phyloP scores from a whole-genome alignment of 768 basidiomycete species.

The Mycena filopes region DNA sequence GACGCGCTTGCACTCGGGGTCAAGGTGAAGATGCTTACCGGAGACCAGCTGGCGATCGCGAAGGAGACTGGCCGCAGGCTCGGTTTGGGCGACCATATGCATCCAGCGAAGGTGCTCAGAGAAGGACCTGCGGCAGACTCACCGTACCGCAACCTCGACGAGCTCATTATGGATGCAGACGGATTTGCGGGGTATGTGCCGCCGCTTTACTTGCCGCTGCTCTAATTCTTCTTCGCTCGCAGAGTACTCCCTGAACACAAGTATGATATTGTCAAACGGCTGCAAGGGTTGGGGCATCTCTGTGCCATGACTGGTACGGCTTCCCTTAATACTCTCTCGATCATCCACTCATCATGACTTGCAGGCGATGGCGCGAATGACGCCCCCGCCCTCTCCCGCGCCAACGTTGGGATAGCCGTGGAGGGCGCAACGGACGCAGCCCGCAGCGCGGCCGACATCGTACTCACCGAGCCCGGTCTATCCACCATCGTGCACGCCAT shows the following conservation, averaged over 20 bases:
- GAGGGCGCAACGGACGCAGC: constrained; percentile 99
- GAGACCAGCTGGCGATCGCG: constrained; percentile 97
- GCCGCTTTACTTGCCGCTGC: constrained; percentile 62
- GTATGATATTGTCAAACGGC: constrained; percentile 98
- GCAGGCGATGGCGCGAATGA: constrained; percentile 93
- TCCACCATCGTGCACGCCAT: no score
- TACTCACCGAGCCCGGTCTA: constrained; percentile 96
- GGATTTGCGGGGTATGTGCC: constrained; percentile 97
- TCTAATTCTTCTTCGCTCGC: neutral
- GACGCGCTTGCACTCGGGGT: constrained; percentile 96
- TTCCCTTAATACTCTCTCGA: neutral
- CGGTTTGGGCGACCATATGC: constrained; percentile 99
- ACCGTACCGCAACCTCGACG: constrained; percentile 86
- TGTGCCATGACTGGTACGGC: constrained; percentile 92
- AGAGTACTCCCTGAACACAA: constrained; percentile 67
- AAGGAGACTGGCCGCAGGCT: constrained; percentile 99
- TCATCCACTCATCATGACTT: neutral
- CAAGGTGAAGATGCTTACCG: constrained; percentile 99
- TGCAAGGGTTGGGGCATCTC: constrained; percentile 94
- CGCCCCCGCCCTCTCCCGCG: constrained; percentile 95
- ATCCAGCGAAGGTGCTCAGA: constrained; percentile 97
- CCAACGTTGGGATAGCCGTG: no score
- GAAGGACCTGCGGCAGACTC: constrained; percentile 90
- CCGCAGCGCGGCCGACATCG: constrained; percentile 97
- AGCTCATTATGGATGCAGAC: constrained; percentile 99